Percentiles rank a stretch among this genome's conserved stretches.
Conservation (phyloP, 495 filamentous ascomycete genomes). For the Trichoderma asperelloides region DNA sequence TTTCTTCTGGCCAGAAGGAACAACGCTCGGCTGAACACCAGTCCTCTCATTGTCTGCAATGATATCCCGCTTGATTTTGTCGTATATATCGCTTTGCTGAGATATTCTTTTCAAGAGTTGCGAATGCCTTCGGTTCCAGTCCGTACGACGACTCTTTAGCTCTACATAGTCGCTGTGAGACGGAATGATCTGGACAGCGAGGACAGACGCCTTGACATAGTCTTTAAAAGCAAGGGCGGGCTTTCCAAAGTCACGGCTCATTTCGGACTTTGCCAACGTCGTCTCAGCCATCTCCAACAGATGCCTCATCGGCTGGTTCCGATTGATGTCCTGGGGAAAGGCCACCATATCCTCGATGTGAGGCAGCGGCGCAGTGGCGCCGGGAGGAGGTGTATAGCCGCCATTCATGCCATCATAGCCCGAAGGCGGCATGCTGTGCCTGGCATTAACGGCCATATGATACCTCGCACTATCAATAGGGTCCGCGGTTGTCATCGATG, state of each 20-base stretch:
- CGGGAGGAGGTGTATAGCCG: constrained; percentile 11
- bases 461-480: neutral
- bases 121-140: constrained; percentile 8
- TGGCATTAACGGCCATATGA: constrained; percentile 5
- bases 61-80: constrained; percentile 56
- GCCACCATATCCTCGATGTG: constrained; percentile 68
- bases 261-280: constrained; percentile 42
- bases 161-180: constrained; percentile 56
- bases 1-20: constrained; percentile 4
- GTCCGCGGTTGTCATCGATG: constrained; percentile 2
- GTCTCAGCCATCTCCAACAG: constrained; percentile 42
- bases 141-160: constrained; percentile 32
- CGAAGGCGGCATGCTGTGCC: constrained; percentile 7
- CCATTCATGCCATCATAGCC: constrained; percentile 9
- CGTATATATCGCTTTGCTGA: constrained; percentile 32
- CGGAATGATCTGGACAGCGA: constrained; percentile 67
- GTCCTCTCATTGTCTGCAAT: constrained; percentile 53
- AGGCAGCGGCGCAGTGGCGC: constrained; percentile 39
- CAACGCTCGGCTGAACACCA: constrained; percentile 33
- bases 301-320: constrained; percentile 36
- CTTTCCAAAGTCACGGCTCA: constrained; percentile 41
- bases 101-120: neutral
- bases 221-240: constrained; percentile 49
- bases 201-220: constrained; percentile 70
- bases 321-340: constrained; percentile 33